Percentiles rank a stretch among this genome's conserved stretches.
These are phyloP conservation scores for Phaeosphaeriaceae sp. DNA, from an alignment of 2,329 filamentous ascomycete genomes.

Conservation along the genomic window DNA sequence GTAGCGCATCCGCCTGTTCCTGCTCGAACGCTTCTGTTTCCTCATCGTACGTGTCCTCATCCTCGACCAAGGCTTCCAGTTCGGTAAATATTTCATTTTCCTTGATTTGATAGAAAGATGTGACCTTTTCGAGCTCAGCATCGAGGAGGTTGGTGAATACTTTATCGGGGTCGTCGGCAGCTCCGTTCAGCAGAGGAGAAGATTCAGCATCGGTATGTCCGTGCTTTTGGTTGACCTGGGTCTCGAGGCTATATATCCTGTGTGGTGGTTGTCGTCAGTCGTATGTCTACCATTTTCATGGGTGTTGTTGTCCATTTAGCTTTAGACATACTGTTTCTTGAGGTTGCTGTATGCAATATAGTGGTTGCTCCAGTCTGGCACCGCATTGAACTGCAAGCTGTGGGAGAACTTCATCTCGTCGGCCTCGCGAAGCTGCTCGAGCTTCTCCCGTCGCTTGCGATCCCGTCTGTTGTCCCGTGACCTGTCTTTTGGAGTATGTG, in stretches of 20 bases:
- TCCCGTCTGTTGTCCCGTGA: conserved; percentile 33
- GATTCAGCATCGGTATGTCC: conserved; percentile 74
- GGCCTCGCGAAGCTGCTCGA: conserved; percentile 71
- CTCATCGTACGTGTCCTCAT: conserved; percentile 72
- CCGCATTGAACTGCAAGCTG: conserved; percentile 98
- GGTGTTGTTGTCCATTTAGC: not conserved
- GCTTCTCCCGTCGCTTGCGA: conserved; percentile 66
- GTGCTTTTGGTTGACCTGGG: conserved; percentile 71
- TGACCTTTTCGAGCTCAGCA: conserved; percentile 91
- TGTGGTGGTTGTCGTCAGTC: conserved; percentile 30
- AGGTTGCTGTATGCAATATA: conserved; percentile 99
- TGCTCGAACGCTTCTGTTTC: conserved; percentile 52
- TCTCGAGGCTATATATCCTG: conserved; percentile 95
- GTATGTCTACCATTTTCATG: not conserved
- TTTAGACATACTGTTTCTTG: conserved; percentile 83
- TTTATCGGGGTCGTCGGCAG: conserved; percentile 73
- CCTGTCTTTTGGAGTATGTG: conserved; percentile 4
- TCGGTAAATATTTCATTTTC: conserved; percentile 87
- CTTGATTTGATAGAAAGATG: conserved; percentile 87
- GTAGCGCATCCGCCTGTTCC: conserved; percentile 47
- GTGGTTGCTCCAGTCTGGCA: conserved; percentile 98
- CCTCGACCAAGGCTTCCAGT: conserved; percentile 75
- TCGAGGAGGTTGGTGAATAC: conserved; percentile 84
- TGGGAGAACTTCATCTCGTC: conserved; percentile 99
- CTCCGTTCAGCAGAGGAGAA: conserved; percentile 76